Base-by-base conservation (phyloP, 805 yeast genomes). In the Saturnispora kantuleensis region DNA sequence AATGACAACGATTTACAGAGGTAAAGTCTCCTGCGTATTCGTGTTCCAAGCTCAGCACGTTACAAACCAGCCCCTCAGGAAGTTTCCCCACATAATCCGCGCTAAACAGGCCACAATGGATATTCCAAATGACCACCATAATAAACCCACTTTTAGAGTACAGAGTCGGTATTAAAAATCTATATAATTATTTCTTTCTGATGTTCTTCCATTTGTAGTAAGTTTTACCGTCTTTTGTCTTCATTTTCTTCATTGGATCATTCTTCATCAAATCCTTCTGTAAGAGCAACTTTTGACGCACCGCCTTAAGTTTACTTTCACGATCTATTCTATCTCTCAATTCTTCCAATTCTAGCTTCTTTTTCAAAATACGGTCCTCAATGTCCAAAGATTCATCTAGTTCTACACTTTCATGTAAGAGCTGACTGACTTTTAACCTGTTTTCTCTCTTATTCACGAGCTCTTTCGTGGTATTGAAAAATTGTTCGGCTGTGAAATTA, bases 191-290 rank as follows among this genome's bases (percentile, higher is more conserved):
- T 49, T 70, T 60, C 64, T 83, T 84, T 59, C 94, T 74, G 57
- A 77, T 78, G 53, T 76, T 82, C 60, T 81, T 85, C 95, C 97
- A 90, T 66, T 86, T 86, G 67, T 76, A 93, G 2, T 73, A 69
- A 0, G 76, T 74, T 46, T 74, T 73, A 4, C 97, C 97, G 31
- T 76, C 72, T 12, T 71, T 66, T 3, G 73, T 69, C 21, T 42
- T 42, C 41, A 5, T 82, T 61, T 67, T 88, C 88, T 73, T 81
- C 84, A 66, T 84, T 85, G 49, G 79, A 77, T 0, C 97, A 97
- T 52, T 80, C 61, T 86, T 86, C 95, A 90, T 87, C 45, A 88
- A 72, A 57, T 89, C 95, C 49, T 84, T 77, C 55, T 88, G 94
- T 46, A 76, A 55, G 46, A 83, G 84, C 78, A 89, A 78, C 55